phyloP scores from a whole-genome alignment of 495 filamentous ascomycete genomes.

The Elaphomyces granulatus region DNA sequence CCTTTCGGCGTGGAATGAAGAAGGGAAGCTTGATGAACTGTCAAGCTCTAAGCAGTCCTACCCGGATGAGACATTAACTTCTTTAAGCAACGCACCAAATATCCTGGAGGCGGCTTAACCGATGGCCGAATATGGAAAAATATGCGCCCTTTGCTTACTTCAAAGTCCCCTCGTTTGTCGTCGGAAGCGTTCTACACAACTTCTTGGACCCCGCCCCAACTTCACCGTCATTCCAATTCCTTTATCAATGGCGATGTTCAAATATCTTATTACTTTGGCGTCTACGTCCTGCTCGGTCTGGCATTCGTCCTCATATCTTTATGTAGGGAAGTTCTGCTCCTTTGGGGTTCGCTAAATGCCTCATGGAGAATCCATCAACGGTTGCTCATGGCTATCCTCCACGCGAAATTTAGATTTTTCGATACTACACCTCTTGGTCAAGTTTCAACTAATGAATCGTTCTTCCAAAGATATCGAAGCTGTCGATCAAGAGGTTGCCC shows the following conservation, averaged over 20 bases:
- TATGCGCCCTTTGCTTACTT: slow-evolving; percentile 29
- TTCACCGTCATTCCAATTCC: slow-evolving; percentile 12
- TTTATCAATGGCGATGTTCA: slow-evolving; percentile 44
- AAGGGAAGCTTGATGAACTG: too few species aligned
- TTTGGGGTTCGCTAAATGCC: slow-evolving; percentile 82
- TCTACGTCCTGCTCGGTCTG: slow-evolving; percentile 70
- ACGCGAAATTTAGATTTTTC: slow-evolving; percentile 94
- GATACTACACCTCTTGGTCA: slow-evolving; percentile 93
- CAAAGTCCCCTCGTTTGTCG: slow-evolving; percentile 29
- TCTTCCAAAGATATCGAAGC: slow-evolving; percentile 97
- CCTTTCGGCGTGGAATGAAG: too few species aligned
- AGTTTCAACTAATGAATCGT: slow-evolving; percentile 93
- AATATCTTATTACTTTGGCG: slow-evolving; percentile 64
- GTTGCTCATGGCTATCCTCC: slow-evolving; percentile 64
- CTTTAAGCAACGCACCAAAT: too few species aligned
- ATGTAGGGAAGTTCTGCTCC: slow-evolving; percentile 67
- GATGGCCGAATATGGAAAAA: too few species aligned
- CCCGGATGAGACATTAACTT: too few species aligned
- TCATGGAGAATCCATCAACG: slow-evolving; percentile 72
- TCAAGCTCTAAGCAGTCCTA: too few species aligned
- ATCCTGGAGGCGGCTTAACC: too few species aligned
- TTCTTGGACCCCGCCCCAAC: slow-evolving; percentile 16
- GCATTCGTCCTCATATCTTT: slow-evolving; percentile 62
- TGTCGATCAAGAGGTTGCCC: slow-evolving; percentile 90
- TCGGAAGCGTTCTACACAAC: slow-evolving; percentile 25